Conservation (phyloP, 2,329 filamentous ascomycete species). For the Colletotrichum liriopes region DNA sequence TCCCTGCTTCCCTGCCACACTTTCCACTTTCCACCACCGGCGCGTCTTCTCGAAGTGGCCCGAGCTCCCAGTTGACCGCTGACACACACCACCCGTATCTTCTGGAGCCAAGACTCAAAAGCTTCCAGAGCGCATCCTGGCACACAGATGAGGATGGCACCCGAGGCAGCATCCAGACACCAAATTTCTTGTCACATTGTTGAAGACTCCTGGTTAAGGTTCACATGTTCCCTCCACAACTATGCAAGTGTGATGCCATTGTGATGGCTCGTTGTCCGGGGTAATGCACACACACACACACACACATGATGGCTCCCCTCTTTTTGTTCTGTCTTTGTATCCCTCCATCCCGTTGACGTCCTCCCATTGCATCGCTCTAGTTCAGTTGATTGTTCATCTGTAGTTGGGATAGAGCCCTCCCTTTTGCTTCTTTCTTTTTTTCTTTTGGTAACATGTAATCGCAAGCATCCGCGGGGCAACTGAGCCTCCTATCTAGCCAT, state of each 20-base stretch:
- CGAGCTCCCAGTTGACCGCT: slow-evolving; percentile 7
- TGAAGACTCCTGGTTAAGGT: slow-evolving; percentile 10
- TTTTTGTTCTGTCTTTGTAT: background rate
- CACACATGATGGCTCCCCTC: background rate
- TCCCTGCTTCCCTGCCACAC: slow-evolving; percentile 3
- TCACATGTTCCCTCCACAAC: slow-evolving; percentile 15
- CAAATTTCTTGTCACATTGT: background rate
- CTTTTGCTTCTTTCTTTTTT: background rate
- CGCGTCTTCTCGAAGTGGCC: background rate
- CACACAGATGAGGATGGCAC: background rate
- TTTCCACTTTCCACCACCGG: background rate
- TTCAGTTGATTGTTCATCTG: slow-evolving; percentile 3
- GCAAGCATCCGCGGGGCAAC: slow-evolving; percentile 7
- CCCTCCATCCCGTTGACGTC: background rate
- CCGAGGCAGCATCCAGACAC: background rate
- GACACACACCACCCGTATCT: background rate
- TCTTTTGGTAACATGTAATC: background rate
- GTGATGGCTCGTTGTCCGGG: slow-evolving; percentile 19
- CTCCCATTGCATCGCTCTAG: background rate
- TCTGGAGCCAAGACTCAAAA: background rate
- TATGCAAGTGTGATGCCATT: slow-evolving; percentile 28
- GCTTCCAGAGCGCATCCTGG: slow-evolving; percentile 7
- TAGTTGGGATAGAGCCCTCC: background rate
- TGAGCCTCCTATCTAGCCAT: background rate
- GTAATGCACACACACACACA: slow-evolving; percentile 4